Base-by-base conservation (phyloP, 257 asterid species). In the Solanum medicagineum region DNA sequence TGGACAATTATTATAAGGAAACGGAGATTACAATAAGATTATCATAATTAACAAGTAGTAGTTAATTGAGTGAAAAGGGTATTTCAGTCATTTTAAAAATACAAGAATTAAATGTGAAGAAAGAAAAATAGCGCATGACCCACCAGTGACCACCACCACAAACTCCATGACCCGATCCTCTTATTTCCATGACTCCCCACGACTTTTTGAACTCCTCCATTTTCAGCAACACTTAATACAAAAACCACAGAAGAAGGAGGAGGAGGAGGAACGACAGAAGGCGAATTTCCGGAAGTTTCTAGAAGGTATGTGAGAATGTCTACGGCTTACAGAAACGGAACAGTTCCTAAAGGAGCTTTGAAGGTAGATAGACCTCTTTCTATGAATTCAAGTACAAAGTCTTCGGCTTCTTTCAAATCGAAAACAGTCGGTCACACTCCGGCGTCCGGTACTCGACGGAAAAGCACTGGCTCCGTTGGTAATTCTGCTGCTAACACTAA, bases 401-500 rank as follows among this genome's bases (percentile, higher is more conserved):
- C 97, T 44, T 83, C 92, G 70, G 85, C 93, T 62, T 92, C 95
- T 62, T 73, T 84, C 4, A 93, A 91, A 91, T 88, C 91, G 16
- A 91, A 90, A 89, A 84, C 62, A 59, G 88, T 81, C 71, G 89
- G 85, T 22, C 70, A 90, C 8, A 51, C 77, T 20, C 49, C 89
- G 65, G 80, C 87, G 53, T 69, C 92, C 55, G 73, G 83, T 85
- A 84, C 81, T n/a, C 92, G 96, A 44, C 91, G 95, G 66, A 89
- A 88, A 86, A 89, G 91, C 88, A 26, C 92, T 17, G 92, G 89
- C 57, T 85, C 92, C 13, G 70, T 49, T 65, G 86, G 85, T 57
- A 51, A 81, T 62, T 83, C 89, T 3, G 83, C 86, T 55, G 51
- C 62, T 53, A 69, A 90, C 7, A 56, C 47, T 71, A 87, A 88